Evolutionary conservation across 148 eudicot species (phyloP).

Genomic region (Heliosperma pusillum): DNA sequence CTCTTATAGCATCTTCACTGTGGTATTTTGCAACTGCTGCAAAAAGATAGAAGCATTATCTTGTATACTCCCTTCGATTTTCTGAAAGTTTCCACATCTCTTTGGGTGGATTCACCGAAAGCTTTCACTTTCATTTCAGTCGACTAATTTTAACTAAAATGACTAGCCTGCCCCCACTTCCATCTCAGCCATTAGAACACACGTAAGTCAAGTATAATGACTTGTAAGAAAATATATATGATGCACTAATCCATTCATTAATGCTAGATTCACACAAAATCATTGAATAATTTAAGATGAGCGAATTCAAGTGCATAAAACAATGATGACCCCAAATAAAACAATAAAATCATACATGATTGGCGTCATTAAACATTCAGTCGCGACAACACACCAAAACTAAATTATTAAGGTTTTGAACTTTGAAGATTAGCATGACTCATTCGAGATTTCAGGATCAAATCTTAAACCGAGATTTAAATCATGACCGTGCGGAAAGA

Average conservation of each 20-base stretch:
- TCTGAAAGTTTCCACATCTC: not conserved
- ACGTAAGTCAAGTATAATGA: not conserved
- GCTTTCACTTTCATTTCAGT: not conserved
- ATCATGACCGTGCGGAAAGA: not conserved
- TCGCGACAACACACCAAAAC: not conserved
- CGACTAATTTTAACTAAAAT: not conserved
- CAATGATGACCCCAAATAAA: not conserved
- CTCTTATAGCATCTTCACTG: constrained; percentile 46
- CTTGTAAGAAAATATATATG: not conserved
- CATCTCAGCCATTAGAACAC: not conserved
- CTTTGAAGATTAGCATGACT: not conserved
- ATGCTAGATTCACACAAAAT: not conserved
- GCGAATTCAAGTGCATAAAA: not conserved
- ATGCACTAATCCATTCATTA: not conserved
- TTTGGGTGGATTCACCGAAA: not conserved
- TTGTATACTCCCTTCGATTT: not conserved
- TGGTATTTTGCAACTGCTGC: constrained; percentile 60
- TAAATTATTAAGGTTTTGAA: not conserved
- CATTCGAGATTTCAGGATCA: too few relatives aligned
- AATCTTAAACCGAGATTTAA: too few relatives aligned
- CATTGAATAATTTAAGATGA: not conserved
- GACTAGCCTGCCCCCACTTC: not conserved
- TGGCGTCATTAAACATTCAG: not conserved
- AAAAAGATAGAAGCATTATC: constrained; percentile 19
- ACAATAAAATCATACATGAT: not conserved